Evolutionary conservation across 495 filamentous ascomycete species (phyloP).

Genomic region (Aspergillus sclerotiicarbonarius): DNA sequence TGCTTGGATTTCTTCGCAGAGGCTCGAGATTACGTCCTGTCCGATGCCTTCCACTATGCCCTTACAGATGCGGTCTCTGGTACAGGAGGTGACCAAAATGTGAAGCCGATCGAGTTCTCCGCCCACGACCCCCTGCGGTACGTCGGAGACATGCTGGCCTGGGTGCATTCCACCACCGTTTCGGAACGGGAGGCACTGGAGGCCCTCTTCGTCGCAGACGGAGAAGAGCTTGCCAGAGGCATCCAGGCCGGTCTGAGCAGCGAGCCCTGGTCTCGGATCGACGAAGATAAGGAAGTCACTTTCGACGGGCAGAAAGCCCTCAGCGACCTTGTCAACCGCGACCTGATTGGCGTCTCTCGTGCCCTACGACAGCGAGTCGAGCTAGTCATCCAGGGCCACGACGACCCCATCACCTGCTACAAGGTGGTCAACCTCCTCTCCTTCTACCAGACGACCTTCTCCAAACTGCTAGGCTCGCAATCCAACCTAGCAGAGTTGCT

Average conservation of each 20-base stretch:
- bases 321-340: constrained; percentile 83
- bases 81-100: constrained; percentile 44
- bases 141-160: constrained; percentile 96
- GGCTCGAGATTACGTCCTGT: constrained; percentile 80
- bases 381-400: constrained; percentile 87
- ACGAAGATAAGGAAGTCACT: constrained; percentile 56
- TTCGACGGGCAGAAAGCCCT: constrained; percentile 85
- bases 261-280: constrained; percentile 73
- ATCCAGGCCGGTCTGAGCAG: constrained; percentile 83
- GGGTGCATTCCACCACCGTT: constrained; percentile 90
- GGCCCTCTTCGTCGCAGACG: constrained; percentile 84
- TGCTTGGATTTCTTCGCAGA: constrained; percentile 94
- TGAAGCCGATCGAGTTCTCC: constrained; percentile 91
- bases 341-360: constrained; percentile 73
- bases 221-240: constrained; percentile 83
- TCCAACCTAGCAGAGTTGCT: constrained; percentile 71
- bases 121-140: constrained; percentile 92
- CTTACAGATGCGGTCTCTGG: constrained; percentile 69
- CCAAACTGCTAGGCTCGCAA: constrained; percentile 67
- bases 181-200: constrained; percentile 93
- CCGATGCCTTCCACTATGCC: constrained; percentile 87
- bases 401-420: constrained; percentile 84
- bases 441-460: constrained; percentile 87
- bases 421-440: constrained; percentile 82
- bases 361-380: constrained; percentile 80